Conservation (phyloP, 2,329 filamentous ascomycete species). For the Neopestalotiopsis clavispora region DNA sequence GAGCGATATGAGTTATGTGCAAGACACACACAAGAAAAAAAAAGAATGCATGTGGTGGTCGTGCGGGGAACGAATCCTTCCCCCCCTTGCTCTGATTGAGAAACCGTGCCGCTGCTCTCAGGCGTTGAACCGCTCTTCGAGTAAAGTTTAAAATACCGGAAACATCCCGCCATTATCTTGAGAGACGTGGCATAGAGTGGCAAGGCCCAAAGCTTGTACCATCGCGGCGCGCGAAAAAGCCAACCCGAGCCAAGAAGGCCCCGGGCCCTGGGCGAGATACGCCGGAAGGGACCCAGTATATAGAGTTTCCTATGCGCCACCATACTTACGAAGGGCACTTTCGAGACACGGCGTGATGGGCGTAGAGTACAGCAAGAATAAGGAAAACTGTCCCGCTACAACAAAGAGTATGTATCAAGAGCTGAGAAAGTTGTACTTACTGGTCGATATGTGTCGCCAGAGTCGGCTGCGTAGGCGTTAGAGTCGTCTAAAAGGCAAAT, state of each 20-base stretch:
- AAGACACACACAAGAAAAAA: neutral
- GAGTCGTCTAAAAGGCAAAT: conserved; percentile 43
- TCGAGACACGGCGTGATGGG: neutral
- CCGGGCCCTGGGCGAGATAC: neutral
- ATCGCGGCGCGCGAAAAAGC: neutral
- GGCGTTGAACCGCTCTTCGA: neutral
- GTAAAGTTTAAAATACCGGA: conserved; percentile 5
- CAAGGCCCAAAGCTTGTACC: conserved; percentile 3
- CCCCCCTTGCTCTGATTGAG: neutral
- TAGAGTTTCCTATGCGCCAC: conserved; percentile 17
- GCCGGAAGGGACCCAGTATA: conserved; percentile 13
- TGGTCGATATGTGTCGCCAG: conserved; percentile 65
- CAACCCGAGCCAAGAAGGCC: neutral
- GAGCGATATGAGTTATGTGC: neutral
- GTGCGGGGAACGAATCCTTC: conserved; percentile 12
- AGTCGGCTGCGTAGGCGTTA: conserved; percentile 55
- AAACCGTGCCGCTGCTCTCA: conserved; percentile 6
- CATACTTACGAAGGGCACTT: neutral
- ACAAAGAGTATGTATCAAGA: neutral
- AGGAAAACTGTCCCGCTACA: neutral
- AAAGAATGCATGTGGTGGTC: neutral
- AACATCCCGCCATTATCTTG: conserved; percentile 1
- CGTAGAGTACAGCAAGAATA: neutral
- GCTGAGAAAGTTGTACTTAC: conserved; percentile 35
- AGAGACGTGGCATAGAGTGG: conserved; percentile 4